phyloP scores from a whole-genome alignment of 2,329 filamentous ascomycete genomes.

The Capronia coronata region DNA sequence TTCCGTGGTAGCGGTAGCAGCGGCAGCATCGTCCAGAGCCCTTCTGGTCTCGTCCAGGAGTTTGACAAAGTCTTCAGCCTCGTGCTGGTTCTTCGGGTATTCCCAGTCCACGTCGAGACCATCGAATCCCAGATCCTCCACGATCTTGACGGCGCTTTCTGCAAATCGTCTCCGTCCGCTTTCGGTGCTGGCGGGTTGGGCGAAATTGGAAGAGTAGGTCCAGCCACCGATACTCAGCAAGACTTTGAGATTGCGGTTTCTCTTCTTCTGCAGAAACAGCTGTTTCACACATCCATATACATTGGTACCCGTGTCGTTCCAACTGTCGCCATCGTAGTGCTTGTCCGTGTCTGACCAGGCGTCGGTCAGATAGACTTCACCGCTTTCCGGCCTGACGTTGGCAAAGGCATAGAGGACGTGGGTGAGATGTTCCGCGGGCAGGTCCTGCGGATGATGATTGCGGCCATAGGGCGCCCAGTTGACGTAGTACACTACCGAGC shows the following conservation, averaged over 20 bases:
- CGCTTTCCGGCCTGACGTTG: slow-evolving; percentile 70
- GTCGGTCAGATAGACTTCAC: slow-evolving; percentile 72
- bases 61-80: slow-evolving; percentile 40
- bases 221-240: slow-evolving; percentile 80
- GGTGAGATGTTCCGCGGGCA: slow-evolving; percentile 73
- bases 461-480: slow-evolving; percentile 70
- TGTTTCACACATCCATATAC: slow-evolving; percentile 74
- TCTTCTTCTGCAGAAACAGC: slow-evolving; percentile 67
- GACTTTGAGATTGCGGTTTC: slow-evolving; percentile 68
- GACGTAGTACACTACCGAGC: slow-evolving; percentile 42
- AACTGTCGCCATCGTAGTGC: slow-evolving; percentile 61
- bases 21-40: too few relatives aligned
- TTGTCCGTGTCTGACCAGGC: slow-evolving; percentile 62
- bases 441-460: slow-evolving; percentile 76
- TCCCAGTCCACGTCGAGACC: slow-evolving; percentile 46
- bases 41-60: slow-evolving; percentile 40
- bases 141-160: slow-evolving; percentile 61
- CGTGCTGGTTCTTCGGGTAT: slow-evolving; percentile 37
- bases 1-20: slow-evolving; percentile 22
- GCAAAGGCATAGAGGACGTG: slow-evolving; percentile 90
- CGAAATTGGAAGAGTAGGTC: slow-evolving; percentile 74
- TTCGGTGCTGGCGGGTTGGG: slow-evolving; percentile 54
- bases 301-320: slow-evolving; percentile 62
- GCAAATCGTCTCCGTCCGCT: slow-evolving; percentile 61
- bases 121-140: slow-evolving; percentile 72